Base-by-base conservation (phyloP, 345 rosid species). In the Trapa bicornis region DNA sequence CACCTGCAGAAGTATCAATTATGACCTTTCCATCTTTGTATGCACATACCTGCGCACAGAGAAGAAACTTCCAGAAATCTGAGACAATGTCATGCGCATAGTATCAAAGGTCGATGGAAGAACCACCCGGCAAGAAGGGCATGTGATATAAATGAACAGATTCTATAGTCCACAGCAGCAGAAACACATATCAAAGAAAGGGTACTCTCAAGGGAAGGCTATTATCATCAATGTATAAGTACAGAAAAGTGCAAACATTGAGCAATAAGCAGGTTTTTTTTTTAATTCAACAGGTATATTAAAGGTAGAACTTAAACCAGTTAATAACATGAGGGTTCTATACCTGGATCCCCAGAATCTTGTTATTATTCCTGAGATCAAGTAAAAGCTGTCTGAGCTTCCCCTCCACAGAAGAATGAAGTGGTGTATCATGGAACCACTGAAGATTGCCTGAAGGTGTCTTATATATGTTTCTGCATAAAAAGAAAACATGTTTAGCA, bases 1-100 rank as follows among this genome's bases (percentile, higher is more conserved):
- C 85, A 74, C 99, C 99, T 71, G 99, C 97, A 54, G 99, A 85
- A 65, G 99, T 88, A 80, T 94, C 99, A 74, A 93, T 88, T 68
- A 94, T 80, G 65, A 93, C 95, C 77, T 86, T 77, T 45, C 97
- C 99, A 75, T 90, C 95, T 80, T 93, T 90, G 73, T 93, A 93
- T 38, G 99, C 99, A 72, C 99, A 90, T 57, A 93, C 95, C 99
- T 93, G 48, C 52, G 61, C 11, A 33, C 74, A 60, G 67, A 67
- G 71, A 65, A 72, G 58, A 39, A 67, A 60, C 29, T 61, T 67
- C 35, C 41, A 67, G 70, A 2, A 17, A 52, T 47, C 36, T 65
- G 47, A 38, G 42, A 36, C 61, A 38, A 14, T 0, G 2, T 33
- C 43, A 54, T 15, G 45, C n/a, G 63, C 50, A 29, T 10, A n/a